Base-by-base conservation (phyloP, 441 rosid genomes). In the Flueggea neowawraea region DNA sequence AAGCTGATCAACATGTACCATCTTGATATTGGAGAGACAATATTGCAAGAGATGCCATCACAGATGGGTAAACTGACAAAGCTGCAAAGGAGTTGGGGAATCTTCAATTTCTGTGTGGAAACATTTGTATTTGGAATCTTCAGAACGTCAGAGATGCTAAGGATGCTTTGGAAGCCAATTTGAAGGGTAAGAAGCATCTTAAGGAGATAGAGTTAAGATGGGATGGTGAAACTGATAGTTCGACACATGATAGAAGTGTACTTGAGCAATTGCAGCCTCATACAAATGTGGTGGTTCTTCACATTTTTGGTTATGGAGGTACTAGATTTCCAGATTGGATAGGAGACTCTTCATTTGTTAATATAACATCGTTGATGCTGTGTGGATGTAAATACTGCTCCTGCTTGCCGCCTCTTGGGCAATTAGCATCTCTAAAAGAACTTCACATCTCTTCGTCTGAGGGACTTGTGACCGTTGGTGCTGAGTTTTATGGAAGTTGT, bases 311-410 rank as follows among this genome's bases (percentile, higher is more conserved):
- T 62, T 68, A 49, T 64, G 68, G 65, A n/a, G 80, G 82, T 52
- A 73, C 75, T 54, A 63, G 52, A 16, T 73, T 80, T 68, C 75
- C 82, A n/a, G 31, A 52, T 44, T 78, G 82, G 82, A 43, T 78
- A 10, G 75, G 68, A 16, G 60, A 71, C 54, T 62, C 69, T 36
- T 57, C 60, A 9, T 80, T 62, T 62, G 51, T 66, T n/a, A 71
- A 66, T 41, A 58, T 81, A 14, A 54, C 44, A 31, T 31, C 60
- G 41, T 16, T 81, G 53, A 31, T 28, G 16, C 75, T 81, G 5
- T 31, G 16, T 16, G 52, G 60, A 31, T 78, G 79, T 57, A 14
- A 51, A 52, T 65, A 63, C 16, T 74, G 80, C 62, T 55, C 51
- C 13, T 36, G 36, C 10, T 56, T 80, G 54, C 82, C 84, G 12